Percentiles rank a stretch among this genome's conserved stretches.
These are phyloP conservation scores for Heterobasidion irregulare DNA, from an alignment of 1,284 basidiomycete species.

Conservation along the genomic window DNA sequence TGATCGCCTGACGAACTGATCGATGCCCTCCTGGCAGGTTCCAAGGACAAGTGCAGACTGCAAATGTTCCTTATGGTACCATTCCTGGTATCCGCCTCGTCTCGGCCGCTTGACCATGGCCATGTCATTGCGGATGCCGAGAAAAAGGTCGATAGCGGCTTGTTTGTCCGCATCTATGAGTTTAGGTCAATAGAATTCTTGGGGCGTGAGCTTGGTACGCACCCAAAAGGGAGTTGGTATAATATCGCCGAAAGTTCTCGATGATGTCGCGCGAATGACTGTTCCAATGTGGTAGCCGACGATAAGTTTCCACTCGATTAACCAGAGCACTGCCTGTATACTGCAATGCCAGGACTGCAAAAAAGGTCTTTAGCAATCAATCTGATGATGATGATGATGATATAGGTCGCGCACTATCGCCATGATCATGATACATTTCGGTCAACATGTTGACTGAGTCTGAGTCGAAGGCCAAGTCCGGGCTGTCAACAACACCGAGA, in stretches of 20 bases:
- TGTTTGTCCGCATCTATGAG: conserved; percentile 91
- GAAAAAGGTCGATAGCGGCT: conserved; percentile 93
- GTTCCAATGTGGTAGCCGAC: conserved; percentile 95
- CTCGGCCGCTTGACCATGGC: conserved; percentile 36
- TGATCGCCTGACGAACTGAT: conserved; percentile 47
- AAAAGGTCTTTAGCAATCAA: conserved; percentile 1
- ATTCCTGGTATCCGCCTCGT: conserved; percentile 67
- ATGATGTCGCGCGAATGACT: conserved; percentile 97
- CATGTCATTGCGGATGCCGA: conserved; percentile 70
- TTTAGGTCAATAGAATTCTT: background rate
- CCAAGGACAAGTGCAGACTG: conserved; percentile 50
- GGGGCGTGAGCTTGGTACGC: conserved; percentile 7
- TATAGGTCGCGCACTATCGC: conserved; percentile 61
- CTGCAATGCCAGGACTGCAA: conserved; percentile 84
- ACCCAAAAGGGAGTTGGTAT: conserved; percentile 91
- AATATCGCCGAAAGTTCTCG: conserved; percentile 93
- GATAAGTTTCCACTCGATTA: conserved; percentile 95
- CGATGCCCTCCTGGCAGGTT: conserved; percentile 46
- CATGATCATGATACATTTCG: conserved; percentile 98
- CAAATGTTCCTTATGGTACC: conserved; percentile 74
- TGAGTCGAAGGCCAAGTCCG: conserved; percentile 87
- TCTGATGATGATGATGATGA: background rate
- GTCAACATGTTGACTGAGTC: conserved; percentile 97
- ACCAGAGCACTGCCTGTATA: conserved; percentile 96
- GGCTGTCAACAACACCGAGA: conserved; percentile 79